A percentile compares a stretch with the other conserved stretches of the same genome.
These are phyloP conservation scores for Zostera marina DNA, from an alignment of 116 monocot genomes.

Conservation along the genomic window DNA sequence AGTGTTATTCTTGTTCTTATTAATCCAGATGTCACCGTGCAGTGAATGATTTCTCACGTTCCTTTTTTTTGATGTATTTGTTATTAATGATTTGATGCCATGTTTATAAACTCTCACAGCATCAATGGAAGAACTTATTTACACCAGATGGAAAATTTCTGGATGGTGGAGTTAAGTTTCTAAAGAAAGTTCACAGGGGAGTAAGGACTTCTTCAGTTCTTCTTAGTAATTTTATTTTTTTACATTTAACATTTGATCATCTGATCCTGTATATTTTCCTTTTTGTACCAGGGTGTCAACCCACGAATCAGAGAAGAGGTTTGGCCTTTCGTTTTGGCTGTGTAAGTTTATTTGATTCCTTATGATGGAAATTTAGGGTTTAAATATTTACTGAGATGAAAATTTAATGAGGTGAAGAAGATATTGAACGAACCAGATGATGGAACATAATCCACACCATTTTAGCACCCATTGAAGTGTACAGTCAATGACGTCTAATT, in stretches of 20 bases:
- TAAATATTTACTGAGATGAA: background rate
- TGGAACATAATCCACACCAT: no score
- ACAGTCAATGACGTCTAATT: no score
- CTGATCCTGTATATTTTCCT: background rate
- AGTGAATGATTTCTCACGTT: no score
- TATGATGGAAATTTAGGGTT: background rate
- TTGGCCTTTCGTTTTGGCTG: constrained; percentile 66
- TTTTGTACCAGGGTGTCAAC: constrained; percentile 33
- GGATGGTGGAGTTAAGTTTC: constrained; percentile 59
- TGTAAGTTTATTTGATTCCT: constrained; percentile 18
- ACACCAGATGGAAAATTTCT: constrained; percentile 52
- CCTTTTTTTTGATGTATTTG: no score
- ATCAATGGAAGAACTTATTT: constrained; percentile 50
- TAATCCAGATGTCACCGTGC: no score
- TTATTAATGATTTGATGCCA: constrained; percentile 2
- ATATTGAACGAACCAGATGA: no score
- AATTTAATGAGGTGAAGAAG: no score
- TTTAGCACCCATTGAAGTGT: no score
- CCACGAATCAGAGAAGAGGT: constrained; percentile 49
- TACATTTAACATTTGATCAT: background rate
- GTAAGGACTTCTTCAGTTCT: background rate
- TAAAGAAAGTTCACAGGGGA: constrained; percentile 57
- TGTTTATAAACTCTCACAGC: constrained; percentile 24
- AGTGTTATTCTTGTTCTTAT: no score
- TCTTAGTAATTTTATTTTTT: background rate